These are phyloP conservation scores for Nannochloropsis gaditana DNA, from an alignment of 108 stramenopile genomes.

Conservation along the genomic window DNA sequence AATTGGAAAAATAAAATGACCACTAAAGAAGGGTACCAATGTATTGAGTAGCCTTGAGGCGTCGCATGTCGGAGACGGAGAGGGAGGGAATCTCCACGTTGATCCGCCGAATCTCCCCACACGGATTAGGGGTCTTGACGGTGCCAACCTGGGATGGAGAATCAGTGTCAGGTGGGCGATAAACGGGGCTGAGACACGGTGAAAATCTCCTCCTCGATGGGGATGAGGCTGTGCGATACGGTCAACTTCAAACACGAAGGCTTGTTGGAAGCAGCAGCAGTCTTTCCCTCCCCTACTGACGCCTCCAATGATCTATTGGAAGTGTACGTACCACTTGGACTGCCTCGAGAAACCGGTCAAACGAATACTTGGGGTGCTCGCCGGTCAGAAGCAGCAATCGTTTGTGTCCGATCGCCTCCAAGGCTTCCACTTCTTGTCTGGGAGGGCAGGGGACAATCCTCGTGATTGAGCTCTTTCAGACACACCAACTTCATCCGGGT, in stretches of 20 bases:
- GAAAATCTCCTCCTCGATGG: too few relatives aligned
- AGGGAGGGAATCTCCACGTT: constrained; percentile 10
- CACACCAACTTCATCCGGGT: too few relatives aligned
- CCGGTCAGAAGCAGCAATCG: background rate
- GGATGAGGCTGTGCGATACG: too few relatives aligned
- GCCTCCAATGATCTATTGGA: background rate
- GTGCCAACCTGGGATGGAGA: background rate
- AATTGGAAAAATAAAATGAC: background rate
- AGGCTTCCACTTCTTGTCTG: constrained; percentile 19
- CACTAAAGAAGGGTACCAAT: background rate
- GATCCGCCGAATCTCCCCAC: background rate
- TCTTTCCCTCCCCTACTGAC: too few relatives aligned
- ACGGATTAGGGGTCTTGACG: background rate
- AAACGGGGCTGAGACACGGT: too few relatives aligned
- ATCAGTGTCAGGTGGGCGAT: background rate
- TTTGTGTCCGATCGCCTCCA: constrained; percentile 8
- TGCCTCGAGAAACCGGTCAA: constrained; percentile 11
- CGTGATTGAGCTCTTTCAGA: too few relatives aligned
- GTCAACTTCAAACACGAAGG: too few relatives aligned
- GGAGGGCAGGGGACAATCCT: background rate
- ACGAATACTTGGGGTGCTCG: background rate
- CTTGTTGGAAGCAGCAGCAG: too few relatives aligned
- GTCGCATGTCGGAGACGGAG: background rate
- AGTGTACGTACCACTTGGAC: background rate
- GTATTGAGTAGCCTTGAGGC: background rate